Conservation (phyloP, 2,329 filamentous ascomycete species). For the Ophiostoma ulmi region DNA sequence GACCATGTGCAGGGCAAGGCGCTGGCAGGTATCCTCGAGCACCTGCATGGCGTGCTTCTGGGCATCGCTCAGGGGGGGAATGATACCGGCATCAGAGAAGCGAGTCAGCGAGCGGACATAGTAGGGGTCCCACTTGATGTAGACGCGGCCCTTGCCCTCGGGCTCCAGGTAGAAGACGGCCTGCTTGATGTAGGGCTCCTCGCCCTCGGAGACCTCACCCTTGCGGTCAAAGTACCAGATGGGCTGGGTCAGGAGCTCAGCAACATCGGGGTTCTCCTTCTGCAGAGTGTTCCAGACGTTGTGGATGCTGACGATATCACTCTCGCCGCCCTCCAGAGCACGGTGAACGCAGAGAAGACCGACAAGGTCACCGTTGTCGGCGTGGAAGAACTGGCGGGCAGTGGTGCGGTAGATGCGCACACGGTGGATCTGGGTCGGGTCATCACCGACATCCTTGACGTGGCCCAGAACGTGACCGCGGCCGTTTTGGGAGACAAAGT, state of each 20-base stretch:
- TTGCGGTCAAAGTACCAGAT: constrained; percentile 93
- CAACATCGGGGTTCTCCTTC: constrained; percentile 68
- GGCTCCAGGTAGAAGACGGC: constrained; percentile 73
- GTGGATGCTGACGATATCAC: constrained; percentile 73
- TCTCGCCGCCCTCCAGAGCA: constrained; percentile 76
- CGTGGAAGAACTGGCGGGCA: constrained; percentile 78
- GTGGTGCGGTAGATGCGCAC: constrained; percentile 89
- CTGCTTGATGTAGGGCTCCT: constrained; percentile 69
- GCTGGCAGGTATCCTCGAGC: constrained; percentile 70
- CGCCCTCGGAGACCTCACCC: constrained; percentile 68
- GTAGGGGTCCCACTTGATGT: constrained; percentile 88
- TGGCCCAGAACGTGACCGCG: constrained; percentile 81
- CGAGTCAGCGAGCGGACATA: constrained; percentile 70
- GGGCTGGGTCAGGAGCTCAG: constrained; percentile 66
- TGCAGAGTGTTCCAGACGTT: constrained; percentile 78
- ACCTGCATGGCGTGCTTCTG: constrained; percentile 64
- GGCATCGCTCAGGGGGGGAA: constrained; percentile 64
- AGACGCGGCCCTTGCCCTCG: constrained; percentile 60
- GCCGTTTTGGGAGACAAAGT: constrained; percentile 82
- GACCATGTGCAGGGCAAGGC: constrained; percentile 74
- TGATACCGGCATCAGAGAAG: constrained; percentile 66
- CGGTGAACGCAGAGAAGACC: constrained; percentile 76
- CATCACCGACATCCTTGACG: constrained; percentile 82
- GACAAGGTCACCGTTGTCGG: constrained; percentile 77
- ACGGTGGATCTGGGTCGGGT: constrained; percentile 73